These are phyloP conservation scores for Gracilaria caudata DNA, from an alignment of 23 red algal species.

Conservation along the genomic window DNA sequence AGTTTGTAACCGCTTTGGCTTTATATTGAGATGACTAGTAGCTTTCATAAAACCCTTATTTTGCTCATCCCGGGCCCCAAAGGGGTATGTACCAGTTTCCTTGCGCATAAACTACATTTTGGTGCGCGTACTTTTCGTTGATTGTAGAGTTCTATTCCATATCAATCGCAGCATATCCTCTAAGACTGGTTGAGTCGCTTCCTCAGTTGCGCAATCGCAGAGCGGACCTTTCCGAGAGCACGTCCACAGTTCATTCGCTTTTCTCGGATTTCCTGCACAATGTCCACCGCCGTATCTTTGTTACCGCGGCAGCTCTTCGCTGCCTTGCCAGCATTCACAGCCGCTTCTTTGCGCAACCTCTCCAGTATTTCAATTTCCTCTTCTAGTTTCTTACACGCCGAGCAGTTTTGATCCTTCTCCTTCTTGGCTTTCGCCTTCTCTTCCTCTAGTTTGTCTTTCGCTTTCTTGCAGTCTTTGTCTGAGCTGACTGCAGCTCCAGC, in stretches of 20 bases:
- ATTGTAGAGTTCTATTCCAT: neutral
- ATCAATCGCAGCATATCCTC: neutral
- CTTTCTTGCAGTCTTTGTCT: neutral
- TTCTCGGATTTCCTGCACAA: neutral
- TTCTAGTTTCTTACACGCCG: neutral
- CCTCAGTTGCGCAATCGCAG: neutral
- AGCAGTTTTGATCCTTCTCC: neutral
- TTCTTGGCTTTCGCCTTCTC: neutral
- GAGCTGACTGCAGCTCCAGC: neutral
- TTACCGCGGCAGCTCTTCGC: neutral
- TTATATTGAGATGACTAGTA: no score
- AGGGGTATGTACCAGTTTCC: no score
- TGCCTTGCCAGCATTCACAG: constrained; percentile 1
- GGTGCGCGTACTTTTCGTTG: neutral
- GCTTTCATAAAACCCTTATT: no score
- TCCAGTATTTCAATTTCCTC: neutral
- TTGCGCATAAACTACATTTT: no score
- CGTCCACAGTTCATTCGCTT: neutral
- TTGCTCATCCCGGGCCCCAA: no score
- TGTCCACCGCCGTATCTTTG: neutral
- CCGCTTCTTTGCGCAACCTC: neutral
- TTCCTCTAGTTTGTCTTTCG: neutral
- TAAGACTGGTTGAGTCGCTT: neutral
- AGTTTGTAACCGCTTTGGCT: no score
- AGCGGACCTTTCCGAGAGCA: neutral